A percentile compares a stretch with the other conserved stretches of the same genome.
Conservation (phyloP, 805 yeast species). For the Lipomyces kockii region DNA sequence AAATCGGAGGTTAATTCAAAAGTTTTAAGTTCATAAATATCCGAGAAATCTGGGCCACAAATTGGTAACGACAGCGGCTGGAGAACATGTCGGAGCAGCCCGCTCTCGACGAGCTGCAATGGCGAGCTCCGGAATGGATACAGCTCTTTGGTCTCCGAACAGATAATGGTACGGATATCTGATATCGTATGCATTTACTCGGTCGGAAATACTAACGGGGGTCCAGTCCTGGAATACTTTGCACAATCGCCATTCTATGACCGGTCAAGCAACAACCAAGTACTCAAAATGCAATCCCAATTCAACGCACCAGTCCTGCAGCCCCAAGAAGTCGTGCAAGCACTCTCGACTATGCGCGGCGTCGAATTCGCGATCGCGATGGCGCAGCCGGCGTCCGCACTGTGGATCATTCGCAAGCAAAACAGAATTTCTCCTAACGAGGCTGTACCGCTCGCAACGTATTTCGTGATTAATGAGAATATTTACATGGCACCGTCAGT, state of each 20-base stretch:
- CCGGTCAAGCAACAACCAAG: constrained; percentile 91
- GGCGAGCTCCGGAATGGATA: constrained; percentile 98
- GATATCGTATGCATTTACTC: too few relatives aligned
- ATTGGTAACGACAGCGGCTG: not conserved
- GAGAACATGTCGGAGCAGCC: constrained; percentile 12
- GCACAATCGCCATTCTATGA: constrained; percentile 95
- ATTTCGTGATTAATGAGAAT: constrained; percentile 88
- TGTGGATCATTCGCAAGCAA: constrained; percentile 90
- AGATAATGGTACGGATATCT: constrained; percentile 60
- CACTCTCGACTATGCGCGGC: constrained; percentile 77
- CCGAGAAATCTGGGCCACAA: too few relatives aligned
- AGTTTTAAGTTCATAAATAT: too few relatives aligned
- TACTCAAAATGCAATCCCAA: constrained; percentile 92
- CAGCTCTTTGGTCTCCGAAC: constrained; percentile 81
- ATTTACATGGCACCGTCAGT: constrained; percentile 88
- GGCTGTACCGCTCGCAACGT: constrained; percentile 67
- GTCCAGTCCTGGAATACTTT: constrained; percentile 75
- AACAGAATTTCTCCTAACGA: constrained; percentile 59
- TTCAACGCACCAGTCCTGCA: constrained; percentile 60
- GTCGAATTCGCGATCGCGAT: constrained; percentile 77
- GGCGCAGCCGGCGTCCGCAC: constrained; percentile 78
- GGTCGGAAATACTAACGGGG: not conserved
- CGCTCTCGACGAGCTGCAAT: constrained; percentile 57
- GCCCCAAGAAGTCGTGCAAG: constrained; percentile 50
- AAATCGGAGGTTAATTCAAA: too few relatives aligned